Conservation (phyloP, 2,329 filamentous ascomycete species). For the Aureobasidium sp. region DNA sequence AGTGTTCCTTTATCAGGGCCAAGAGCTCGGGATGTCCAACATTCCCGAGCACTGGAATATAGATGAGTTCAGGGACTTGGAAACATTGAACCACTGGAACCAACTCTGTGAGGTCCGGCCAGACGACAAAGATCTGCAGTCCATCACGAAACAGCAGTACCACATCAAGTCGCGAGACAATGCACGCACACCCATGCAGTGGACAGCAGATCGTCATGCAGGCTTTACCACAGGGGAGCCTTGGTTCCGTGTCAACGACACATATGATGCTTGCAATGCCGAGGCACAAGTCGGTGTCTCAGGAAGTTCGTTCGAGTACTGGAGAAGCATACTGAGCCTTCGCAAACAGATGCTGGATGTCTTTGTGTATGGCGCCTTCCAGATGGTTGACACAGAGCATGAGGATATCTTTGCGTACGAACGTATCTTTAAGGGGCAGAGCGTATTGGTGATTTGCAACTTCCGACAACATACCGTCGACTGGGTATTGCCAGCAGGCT, state of each 20-base stretch:
- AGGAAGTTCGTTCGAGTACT: conserved; percentile 67
- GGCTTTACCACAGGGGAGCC: conserved; percentile 67
- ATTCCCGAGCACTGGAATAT: conserved; percentile 41
- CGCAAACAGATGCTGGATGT: conserved; percentile 29
- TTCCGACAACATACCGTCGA: not conserved
- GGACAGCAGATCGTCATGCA: conserved; percentile 62
- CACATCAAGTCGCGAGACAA: conserved; percentile 71
- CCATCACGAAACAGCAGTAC: conserved; percentile 31
- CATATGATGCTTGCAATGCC: conserved; percentile 27
- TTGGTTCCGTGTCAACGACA: conserved; percentile 69
- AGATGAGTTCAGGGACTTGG: conserved; percentile 31
- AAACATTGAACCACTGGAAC: conserved; percentile 21
- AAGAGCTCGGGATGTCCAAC: conserved; percentile 70
- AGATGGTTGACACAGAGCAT: conserved; percentile 10
- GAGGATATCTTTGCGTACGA: conserved; percentile 8
- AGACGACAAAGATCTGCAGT: not conserved
- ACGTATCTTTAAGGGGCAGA: not conserved
- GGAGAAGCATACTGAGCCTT: conserved; percentile 44
- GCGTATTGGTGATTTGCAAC: conserved; percentile 1
- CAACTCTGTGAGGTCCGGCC: not conserved
- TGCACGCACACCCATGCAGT: conserved; percentile 74
- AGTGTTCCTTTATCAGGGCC: conserved; percentile 69
- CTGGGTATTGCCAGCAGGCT: not conserved
- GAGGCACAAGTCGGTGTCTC: conserved; percentile 54
- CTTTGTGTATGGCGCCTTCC: conserved; percentile 30